Base-by-base conservation (phyloP, 1,284 basidiomycete genomes). In the Fistulina hepatica region DNA sequence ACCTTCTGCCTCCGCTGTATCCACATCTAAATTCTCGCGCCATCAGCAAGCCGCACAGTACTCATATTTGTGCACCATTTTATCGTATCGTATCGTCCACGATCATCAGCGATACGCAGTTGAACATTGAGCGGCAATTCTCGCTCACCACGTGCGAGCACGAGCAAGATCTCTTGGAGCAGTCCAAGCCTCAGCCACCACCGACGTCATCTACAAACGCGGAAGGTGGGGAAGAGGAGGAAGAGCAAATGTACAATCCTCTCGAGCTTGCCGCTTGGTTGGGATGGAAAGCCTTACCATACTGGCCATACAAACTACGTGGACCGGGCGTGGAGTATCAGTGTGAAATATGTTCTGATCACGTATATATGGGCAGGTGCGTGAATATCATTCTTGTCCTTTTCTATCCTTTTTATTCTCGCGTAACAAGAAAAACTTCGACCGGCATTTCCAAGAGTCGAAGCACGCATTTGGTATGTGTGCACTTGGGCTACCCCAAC, bases 401-500 rank as follows among this genome's bases (percentile, higher is more conserved):
- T 38, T 34, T 28, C n/a, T 39, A 34, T n/a, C n/a, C n/a, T n/a
- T 39, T 23, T 41, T 36, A 26, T 22, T 19, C 28, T 40, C 39
- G 22, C 32, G 48, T 34, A 46, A 47, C 24, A 40, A 44, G n/a
- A 38, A 12, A 22, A 13, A 41, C 23, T 33, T 31, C 13, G 28
- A 31, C 28, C 28, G 28, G 15, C 34, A 26, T 46, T 55, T 50
- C 44, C 61, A 89, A 71, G 95, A 98, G 67, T 85, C 88, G 25
- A 71, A 93, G 39, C 95, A 99, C 63, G 89, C 94, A 2, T 98
- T 97, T 50, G 95, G 94, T 21, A 97, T 99, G 91, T 81, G 92
- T 27, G 94, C 95, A 4, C 69, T 99, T 21, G 95, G 95, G 12
- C 65, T 99, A 46, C 95, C n/a, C 95, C 1, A 98, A 97, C 51